These are phyloP conservation scores for Ogataea methylovora DNA, from an alignment of 805 yeast genomes.

Conservation along the genomic window DNA sequence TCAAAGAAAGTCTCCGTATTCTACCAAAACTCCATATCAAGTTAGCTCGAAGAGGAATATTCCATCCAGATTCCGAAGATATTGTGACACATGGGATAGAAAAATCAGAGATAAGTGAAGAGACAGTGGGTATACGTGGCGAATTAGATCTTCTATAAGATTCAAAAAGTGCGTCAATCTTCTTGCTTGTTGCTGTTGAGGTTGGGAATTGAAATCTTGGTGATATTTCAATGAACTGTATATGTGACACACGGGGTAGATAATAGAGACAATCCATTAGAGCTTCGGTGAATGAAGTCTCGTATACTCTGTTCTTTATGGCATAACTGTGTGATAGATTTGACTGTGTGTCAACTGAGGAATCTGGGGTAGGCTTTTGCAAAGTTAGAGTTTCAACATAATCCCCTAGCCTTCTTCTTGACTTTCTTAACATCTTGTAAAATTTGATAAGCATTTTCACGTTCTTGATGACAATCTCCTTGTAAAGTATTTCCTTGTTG, in stretches of 20 bases:
- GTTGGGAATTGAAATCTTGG: constrained; percentile 39
- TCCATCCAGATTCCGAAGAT: constrained; percentile 42
- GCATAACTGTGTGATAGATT: constrained; percentile 1
- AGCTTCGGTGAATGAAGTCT: constrained; percentile 26
- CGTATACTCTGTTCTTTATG: constrained; percentile 8
- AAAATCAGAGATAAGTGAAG: no score
- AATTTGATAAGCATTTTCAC: constrained; percentile 20
- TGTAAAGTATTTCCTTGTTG: constrained; percentile 18
- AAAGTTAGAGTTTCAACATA: constrained; percentile 11
- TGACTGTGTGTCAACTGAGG: neutral
- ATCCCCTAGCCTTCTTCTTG: constrained; percentile 7
- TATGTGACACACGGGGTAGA: constrained; percentile 36
- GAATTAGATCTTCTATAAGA: constrained; percentile 1
- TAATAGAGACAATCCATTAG: constrained; percentile 36
- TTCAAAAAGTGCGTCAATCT: constrained; percentile 17
- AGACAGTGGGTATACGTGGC: neutral
- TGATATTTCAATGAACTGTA: constrained; percentile 37
- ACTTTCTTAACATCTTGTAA: constrained; percentile 9
- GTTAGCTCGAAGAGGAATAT: constrained; percentile 42
- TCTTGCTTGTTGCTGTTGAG: constrained; percentile 18
- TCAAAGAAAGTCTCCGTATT: constrained; percentile 34
- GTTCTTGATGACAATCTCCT: constrained; percentile 15
- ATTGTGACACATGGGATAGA: constrained; percentile 26
- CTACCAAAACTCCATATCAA: constrained; percentile 38
- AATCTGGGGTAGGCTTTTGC: constrained; percentile 1